These are phyloP conservation scores for Gossypium ekmanianum DNA, from an alignment of 345 rosid species.

Conservation along the genomic window DNA sequence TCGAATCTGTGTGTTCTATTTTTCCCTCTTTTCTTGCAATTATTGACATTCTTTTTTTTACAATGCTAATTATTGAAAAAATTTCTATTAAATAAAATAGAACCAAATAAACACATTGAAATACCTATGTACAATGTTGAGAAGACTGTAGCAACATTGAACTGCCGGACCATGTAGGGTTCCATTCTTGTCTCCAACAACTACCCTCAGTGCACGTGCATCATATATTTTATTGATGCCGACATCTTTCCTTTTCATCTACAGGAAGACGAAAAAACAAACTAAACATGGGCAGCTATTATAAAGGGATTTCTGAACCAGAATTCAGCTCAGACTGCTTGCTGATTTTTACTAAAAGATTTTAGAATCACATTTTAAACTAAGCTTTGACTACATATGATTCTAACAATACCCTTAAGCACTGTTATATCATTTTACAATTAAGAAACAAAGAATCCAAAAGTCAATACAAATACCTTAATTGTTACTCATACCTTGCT, in stretches of 20 bases:
- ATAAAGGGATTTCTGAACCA: not conserved
- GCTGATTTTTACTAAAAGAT: not conserved
- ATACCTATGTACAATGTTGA: conserved; percentile 61
- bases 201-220: conserved; percentile 73
- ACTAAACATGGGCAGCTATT: not conserved
- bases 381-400: not conserved
- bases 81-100: not conserved
- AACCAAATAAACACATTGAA: not conserved
- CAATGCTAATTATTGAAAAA: not conserved
- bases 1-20: no score
- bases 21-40: no score
- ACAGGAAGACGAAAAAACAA: not conserved
- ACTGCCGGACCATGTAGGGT: conserved; percentile 68
- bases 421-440: not conserved
- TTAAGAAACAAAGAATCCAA: conserved; percentile 3
- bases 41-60: no score
- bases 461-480: not conserved
- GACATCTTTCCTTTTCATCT: conserved; percentile 77
- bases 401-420: not conserved
- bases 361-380: not conserved
- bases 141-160: conserved; percentile 68
- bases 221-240: conserved; percentile 57
- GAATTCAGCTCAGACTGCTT: not conserved
- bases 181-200: conserved; percentile 72
- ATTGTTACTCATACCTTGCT: conserved; percentile 47